A percentile compares a stretch with the other conserved stretches of the same genome.
phyloP scores from a whole-genome alignment of 2,329 filamentous ascomycete species.

The Beauveria australis region DNA sequence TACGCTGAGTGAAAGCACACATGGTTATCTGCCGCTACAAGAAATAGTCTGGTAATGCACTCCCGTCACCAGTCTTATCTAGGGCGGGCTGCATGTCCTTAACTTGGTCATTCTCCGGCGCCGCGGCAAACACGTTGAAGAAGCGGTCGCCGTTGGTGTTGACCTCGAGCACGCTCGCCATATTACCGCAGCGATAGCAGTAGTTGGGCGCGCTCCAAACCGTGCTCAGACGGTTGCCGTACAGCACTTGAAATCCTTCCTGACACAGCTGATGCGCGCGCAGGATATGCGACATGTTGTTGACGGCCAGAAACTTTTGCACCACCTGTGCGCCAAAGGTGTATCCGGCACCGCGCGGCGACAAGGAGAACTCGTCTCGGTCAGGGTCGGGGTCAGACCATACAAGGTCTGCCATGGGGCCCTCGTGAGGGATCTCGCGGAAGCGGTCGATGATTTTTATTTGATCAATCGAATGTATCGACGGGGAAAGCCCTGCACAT shows the following conservation, averaged over 20 bases:
- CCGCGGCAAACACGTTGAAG: slow-evolving; percentile 97
- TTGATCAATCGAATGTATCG: slow-evolving; percentile 96
- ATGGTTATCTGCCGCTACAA: slow-evolving; percentile 36
- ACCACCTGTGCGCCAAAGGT: slow-evolving; percentile 97
- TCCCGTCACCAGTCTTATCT: slow-evolving; percentile 61
- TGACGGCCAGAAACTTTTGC: slow-evolving; percentile 95
- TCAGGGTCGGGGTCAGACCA: slow-evolving; percentile 99
- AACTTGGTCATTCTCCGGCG: slow-evolving; percentile 88
- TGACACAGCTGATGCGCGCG: slow-evolving; percentile 98
- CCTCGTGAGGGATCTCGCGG: slow-evolving; percentile 96
- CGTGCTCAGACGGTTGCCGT: slow-evolving; percentile 87
- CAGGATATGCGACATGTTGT: slow-evolving; percentile 94
- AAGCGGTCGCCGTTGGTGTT: slow-evolving; percentile 86
- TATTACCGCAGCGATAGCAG: slow-evolving; percentile 91
- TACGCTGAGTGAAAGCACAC: not conserved
- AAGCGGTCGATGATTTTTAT: slow-evolving; percentile 99
- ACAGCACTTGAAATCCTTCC: slow-evolving; percentile 94
- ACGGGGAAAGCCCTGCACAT: slow-evolving; percentile 62
- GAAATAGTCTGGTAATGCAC: slow-evolving; percentile 62
- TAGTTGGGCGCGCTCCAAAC: slow-evolving; percentile 98
- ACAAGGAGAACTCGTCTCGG: slow-evolving; percentile 91
- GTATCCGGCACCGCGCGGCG: slow-evolving; percentile 88
- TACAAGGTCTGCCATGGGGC: slow-evolving; percentile 97
- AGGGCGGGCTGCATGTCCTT: slow-evolving; percentile 73
- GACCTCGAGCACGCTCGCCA: slow-evolving; percentile 94